A percentile compares a stretch with the other conserved stretches of the same genome.
Evolutionary conservation across 139 green algal species (phyloP).

Genomic region (Tetraselmis chui): DNA sequence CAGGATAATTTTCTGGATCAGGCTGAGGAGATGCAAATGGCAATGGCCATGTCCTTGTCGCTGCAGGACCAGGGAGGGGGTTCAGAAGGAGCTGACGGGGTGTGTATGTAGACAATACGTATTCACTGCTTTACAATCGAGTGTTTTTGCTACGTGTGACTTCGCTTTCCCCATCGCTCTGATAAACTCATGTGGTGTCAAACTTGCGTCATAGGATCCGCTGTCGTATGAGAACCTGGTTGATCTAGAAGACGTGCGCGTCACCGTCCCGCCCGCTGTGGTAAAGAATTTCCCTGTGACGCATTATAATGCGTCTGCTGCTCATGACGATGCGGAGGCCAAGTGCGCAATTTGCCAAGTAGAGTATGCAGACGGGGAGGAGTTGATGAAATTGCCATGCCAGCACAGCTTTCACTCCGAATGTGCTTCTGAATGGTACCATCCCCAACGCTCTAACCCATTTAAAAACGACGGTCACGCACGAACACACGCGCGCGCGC

Average conservation of each 20-base stretch:
- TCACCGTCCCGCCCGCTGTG: not conserved
- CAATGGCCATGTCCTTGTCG: not conserved
- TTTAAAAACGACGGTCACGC: too few relatives aligned
- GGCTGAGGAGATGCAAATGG: not conserved
- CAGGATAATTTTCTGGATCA: not conserved
- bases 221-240: not conserved
- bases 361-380: not conserved
- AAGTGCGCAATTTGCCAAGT: not conserved
- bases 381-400: not conserved
- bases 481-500: too few relatives aligned
- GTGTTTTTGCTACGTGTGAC: too few relatives aligned
- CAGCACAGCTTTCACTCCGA: not conserved
- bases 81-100: not conserved
- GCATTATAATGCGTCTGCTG: not conserved
- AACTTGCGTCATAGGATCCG: too few relatives aligned
- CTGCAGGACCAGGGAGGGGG: not conserved
- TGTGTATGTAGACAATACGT: too few relatives aligned
- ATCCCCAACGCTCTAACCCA: too few relatives aligned
- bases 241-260: not conserved
- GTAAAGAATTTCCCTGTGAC: not conserved
- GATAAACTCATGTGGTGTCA: too few relatives aligned
- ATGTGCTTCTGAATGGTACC: not conserved
- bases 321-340: not conserved
- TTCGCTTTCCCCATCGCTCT: too few relatives aligned
- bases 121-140: too few relatives aligned